Evolutionary conservation across 2,329 filamentous ascomycete genomes (phyloP).

Genomic region (Acarospora socialis): DNA sequence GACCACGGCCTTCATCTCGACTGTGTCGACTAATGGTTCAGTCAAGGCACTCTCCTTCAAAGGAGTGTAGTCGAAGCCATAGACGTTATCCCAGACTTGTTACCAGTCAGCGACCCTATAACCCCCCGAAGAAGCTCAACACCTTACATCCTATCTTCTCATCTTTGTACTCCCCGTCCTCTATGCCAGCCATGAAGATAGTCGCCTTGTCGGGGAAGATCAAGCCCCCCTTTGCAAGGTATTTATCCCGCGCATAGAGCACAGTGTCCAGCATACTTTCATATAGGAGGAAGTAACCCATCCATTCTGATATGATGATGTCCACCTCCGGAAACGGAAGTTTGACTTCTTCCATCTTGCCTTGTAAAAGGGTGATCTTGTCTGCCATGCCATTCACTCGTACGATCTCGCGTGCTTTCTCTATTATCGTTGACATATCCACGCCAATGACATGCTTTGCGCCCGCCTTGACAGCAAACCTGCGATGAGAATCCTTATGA

Average conservation of each 20-base stretch:
- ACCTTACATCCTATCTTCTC: constrained; percentile 96
- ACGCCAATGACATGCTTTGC: constrained; percentile 98
- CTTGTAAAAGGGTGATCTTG: constrained; percentile 95
- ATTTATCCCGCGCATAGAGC: constrained; percentile 86
- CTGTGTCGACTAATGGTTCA: constrained; percentile 92
- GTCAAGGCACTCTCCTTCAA: constrained; percentile 87
- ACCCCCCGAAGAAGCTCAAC: neutral
- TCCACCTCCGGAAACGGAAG: constrained; percentile 92
- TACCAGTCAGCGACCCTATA: constrained; percentile 16
- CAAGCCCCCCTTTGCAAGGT: constrained; percentile 70
- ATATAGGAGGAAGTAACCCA: constrained; percentile 98
- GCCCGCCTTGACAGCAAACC: constrained; percentile 92
- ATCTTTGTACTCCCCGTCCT: constrained; percentile 98
- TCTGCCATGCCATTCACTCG: constrained; percentile 78
- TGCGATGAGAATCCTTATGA: constrained; percentile 25
- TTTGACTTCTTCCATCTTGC: constrained; percentile 98
- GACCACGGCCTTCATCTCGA: constrained; percentile 92
- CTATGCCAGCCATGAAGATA: constrained; percentile 91
- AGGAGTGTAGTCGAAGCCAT: constrained; percentile 91
- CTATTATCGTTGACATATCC: constrained; percentile 99
- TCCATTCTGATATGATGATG: constrained; percentile 99
- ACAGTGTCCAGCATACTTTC: constrained; percentile 99
- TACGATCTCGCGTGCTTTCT: constrained; percentile 95
- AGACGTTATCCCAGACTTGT: constrained; percentile 97
- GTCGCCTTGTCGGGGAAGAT: constrained; percentile 99